Evolutionary conservation across 2,329 filamentous ascomycete species (phyloP), one percentile per base, ranked within the genome.

Genomic region (Xylariales sp.): DNA sequence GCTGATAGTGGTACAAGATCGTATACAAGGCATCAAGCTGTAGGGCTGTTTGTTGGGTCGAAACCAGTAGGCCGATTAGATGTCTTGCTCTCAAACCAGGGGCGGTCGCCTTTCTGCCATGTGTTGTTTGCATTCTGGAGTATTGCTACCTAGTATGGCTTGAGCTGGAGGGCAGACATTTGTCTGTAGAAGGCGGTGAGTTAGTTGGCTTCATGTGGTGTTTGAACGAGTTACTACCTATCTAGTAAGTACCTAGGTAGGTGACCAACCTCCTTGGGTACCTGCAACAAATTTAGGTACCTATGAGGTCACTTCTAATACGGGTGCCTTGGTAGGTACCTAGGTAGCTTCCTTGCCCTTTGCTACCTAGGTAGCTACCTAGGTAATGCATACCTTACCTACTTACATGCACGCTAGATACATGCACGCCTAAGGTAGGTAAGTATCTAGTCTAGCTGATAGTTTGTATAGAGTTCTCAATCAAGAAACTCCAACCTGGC

Each of bases 111-210:
- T 16, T 36, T 32, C 34, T 49, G 43, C 49, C 63, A 65, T 55
- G 55, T 65, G 41, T 55, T 50, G 34, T 64, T 43, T 45, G 28
- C n/a, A n/a, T 45, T 45, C 48, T 34, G 49, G 39, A 14, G 32
- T 34, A 34, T 23, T 23, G 32, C 5, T 34, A 34, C 23, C 23
- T 23, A 6, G 46, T n/a, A 14, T 34, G 62, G 48, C n/a, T 45
- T 36, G 30, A 56, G 32, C 41, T 23, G 34, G 9, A 5, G 60
- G 23, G 52, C 43, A 5, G 16, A 23, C 16, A 39, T 36, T 48
- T 45, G 16, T 41, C 9, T 28, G 12, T 59, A 41, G 54, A 50
- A 54, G 61, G 65, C 65, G 65, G 65, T 67, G 65, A 60, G 50
- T 18, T 46, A 23, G 30, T 5, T 53, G 3, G 18, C 18, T 55